phyloP scores from a whole-genome alignment of 768 basidiomycete genomes.

The Nidularia sp. region DNA sequence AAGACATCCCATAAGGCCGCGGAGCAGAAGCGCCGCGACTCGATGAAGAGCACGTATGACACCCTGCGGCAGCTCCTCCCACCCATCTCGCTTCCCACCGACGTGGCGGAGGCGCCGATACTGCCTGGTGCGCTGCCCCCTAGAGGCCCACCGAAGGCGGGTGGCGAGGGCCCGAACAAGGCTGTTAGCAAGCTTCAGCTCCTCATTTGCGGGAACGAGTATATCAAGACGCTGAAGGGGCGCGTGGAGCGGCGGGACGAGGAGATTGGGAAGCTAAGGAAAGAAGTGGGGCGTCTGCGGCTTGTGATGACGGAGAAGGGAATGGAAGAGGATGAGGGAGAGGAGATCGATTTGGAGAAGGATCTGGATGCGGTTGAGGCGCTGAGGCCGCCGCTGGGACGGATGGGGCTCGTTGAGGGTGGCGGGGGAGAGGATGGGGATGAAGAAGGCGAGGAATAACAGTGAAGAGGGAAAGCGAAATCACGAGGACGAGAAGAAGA shows the following conservation, averaged over 20 bases:
- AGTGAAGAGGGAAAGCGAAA: neutral
- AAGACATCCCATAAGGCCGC: constrained; percentile 93
- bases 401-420: constrained; percentile 7
- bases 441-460: neutral
- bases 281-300: constrained; percentile 62
- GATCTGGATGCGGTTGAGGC: constrained; percentile 58
- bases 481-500: neutral
- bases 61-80: constrained; percentile 81
- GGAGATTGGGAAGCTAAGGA: constrained; percentile 66
- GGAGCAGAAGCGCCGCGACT: constrained; percentile 96
- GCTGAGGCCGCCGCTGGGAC: constrained; percentile 12
- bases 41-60: constrained; percentile 91
- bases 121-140: constrained; percentile 89
- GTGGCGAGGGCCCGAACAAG: constrained; percentile 90
- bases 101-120: constrained; percentile 59
- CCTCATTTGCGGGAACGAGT: constrained; percentile 88
- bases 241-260: constrained; percentile 77
- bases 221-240: constrained; percentile 69
- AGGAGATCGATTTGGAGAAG: constrained; percentile 47
- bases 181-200: constrained; percentile 92
- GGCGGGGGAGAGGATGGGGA: constrained; percentile 2
- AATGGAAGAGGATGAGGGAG: constrained; percentile 28
- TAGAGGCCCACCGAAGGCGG: constrained; percentile 80
- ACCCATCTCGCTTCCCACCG: constrained; percentile 79
- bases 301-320: constrained; percentile 16